Conservation (phyloP, 345 rosid species). For the Schrenkiella parvula region DNA sequence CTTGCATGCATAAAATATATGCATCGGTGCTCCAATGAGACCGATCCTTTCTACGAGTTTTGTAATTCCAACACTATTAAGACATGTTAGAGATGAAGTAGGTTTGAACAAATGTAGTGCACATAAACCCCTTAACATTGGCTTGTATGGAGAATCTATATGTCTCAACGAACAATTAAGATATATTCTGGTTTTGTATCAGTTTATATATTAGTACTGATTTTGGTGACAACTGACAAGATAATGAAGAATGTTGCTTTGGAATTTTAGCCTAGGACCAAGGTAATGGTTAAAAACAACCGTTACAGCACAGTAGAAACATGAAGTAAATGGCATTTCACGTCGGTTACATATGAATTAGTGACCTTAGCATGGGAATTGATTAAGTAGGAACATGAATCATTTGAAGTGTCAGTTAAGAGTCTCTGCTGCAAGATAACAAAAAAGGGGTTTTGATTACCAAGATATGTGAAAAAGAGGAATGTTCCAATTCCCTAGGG, state of each 20-base stretch:
- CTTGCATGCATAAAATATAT: conserved; percentile 17
- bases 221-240: not conserved
- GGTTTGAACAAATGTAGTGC: not conserved
- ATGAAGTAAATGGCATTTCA: conserved; percentile 6
- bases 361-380: conserved; percentile 23
- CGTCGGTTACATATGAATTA: conserved; percentile 22
- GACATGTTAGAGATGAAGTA: not conserved
- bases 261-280: not conserved
- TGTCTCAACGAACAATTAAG: not conserved
- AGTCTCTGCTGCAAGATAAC: conserved; percentile 32
- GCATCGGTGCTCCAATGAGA: not conserved
- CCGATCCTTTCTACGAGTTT: not conserved
- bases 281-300: conserved; percentile 3
- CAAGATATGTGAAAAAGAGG: conserved; percentile 37
- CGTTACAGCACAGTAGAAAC: conserved; percentile 10
- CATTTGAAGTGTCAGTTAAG: conserved; percentile 25
- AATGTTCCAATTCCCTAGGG: conserved; percentile 36
- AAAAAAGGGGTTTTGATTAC: conserved; percentile 23
- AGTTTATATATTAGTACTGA: not conserved
- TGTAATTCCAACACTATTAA: conserved; percentile 1
- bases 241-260: not conserved
- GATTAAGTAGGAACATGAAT: conserved; percentile 18
- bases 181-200: not conserved
- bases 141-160: not conserved
- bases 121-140: not conserved